Evolutionary conservation across 129 eudicot species (phyloP).

Genomic region (Artemisia annua): DNA sequence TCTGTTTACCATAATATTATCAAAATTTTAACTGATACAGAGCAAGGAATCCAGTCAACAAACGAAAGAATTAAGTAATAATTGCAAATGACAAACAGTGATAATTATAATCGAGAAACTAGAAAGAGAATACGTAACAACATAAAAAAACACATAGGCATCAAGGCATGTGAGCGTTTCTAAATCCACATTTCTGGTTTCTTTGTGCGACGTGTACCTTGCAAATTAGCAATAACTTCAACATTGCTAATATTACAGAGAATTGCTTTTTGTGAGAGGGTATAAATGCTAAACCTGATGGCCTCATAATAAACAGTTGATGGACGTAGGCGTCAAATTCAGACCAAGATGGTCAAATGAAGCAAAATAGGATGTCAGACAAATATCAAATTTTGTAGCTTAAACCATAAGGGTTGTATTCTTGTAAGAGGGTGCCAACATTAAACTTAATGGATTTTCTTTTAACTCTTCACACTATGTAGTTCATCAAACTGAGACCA

Average conservation of each 20-base stretch:
- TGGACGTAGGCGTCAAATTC: too few species aligned
- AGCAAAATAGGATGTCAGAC: not conserved
- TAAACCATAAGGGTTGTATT: not conserved
- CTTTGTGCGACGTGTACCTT: too few species aligned
- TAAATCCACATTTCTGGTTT: too few species aligned
- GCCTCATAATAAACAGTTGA: not conserved
- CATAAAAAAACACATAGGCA: too few species aligned
- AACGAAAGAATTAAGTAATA: too few species aligned
- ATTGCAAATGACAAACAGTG: not conserved
- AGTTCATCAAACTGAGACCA: constrained; percentile 3
- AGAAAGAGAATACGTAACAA: not conserved
- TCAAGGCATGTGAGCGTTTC: too few species aligned
- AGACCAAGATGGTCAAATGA: too few species aligned
- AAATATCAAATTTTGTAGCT: not conserved
- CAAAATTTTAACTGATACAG: not conserved
- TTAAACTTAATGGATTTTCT: not conserved
- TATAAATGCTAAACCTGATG: constrained; percentile 2
- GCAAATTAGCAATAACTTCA: not conserved
- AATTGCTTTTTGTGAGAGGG: not conserved
- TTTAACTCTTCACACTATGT: not conserved
- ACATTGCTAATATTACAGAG: not conserved
- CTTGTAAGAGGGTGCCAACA: not conserved
- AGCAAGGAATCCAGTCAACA: not conserved
- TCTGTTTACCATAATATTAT: not conserved
- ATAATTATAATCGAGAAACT: not conserved